Evolutionary conservation across 345 rosid species (phyloP).

Genomic region (Turnera subulata): DNA sequence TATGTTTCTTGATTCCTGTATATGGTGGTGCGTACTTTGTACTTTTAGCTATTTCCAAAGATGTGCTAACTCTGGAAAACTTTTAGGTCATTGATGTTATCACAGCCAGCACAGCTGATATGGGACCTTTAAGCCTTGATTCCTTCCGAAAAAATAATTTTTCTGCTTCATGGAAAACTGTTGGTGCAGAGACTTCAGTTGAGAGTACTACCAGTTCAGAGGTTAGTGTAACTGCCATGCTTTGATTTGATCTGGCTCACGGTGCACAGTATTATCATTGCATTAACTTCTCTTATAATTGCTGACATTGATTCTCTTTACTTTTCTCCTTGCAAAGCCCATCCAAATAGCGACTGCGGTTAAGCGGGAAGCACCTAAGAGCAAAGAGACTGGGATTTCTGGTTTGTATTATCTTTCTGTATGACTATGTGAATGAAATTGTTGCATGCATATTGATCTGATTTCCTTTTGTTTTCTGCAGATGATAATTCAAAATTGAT

Average conservation of each 20-base stretch:
- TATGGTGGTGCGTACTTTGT: neutral
- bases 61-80: slow-evolving; percentile 9
- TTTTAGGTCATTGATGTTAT: slow-evolving; percentile 70
- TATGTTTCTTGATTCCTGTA: slow-evolving; percentile 1
- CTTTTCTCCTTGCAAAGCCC: slow-evolving; percentile 34
- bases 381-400: slow-evolving; percentile 29
- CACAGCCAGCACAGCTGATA: slow-evolving; percentile 60
- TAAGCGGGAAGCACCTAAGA: slow-evolving; percentile 37
- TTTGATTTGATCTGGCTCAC: slow-evolving; percentile 1
- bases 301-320: too few relatives aligned
- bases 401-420: slow-evolving; percentile 31
- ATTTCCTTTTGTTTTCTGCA: slow-evolving; percentile 20
- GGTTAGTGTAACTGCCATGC: slow-evolving; percentile 38
- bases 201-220: slow-evolving; percentile 30
- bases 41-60: slow-evolving; percentile 16
- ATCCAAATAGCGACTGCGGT: slow-evolving; percentile 29
- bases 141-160: slow-evolving; percentile 65
- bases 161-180: slow-evolving; percentile 73
- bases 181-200: slow-evolving; percentile 33
- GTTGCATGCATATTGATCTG: slow-evolving; percentile 19
- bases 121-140: slow-evolving; percentile 83
- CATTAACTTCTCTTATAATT: neutral
- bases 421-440: slow-evolving; percentile 16
- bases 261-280: too few relatives aligned
- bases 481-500: slow-evolving; percentile 43